Evolutionary conservation across 2,329 filamentous ascomycete species (phyloP), one percentile per base, ranked within the genome.

Genomic region (Fusarium falciforme): DNA sequence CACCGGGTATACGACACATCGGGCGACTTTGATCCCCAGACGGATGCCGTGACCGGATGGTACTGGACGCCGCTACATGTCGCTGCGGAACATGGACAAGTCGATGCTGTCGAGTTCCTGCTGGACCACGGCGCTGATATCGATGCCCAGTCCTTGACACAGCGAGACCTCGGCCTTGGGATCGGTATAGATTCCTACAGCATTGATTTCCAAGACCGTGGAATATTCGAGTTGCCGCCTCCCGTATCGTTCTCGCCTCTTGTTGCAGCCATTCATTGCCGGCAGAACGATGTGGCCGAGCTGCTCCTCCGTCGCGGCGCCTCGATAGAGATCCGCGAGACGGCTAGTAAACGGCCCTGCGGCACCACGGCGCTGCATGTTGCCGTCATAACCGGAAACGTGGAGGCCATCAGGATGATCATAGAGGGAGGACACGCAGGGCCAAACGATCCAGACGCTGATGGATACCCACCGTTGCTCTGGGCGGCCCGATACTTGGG

Each of bases 401-500:
- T 66, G 27, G 3, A 57, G 5, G 42, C 59, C 4, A 40, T 72
- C 4, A 68, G 16, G 31, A 38, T 66, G 20, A 40, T 73, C 3
- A 20, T 73, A 12, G 31, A 67, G 31, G 62, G 36, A 27, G 66
- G 71, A 36, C n/a, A 65, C 25, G 63, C 61, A 14, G 64, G 67
- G 8, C 69, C 71, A 12, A 69, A 72, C 31, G 71, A 67, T 12
- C 36, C 49, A 2, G 70, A 72, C 11, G 71, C 58, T 5, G 59
- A 42, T n/a, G 66, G 60, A 8, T 72, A 67, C 14, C 69, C 69
- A 17, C 70, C 70, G 2, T 27, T 73, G 54, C 33, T 70, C 1
- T 73, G 71, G 71, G 66, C 69, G 4, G 71, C 71, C 25, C 49
- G 64, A 9, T 42, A 60, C n/a, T 49, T 63, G 10, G 70, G 69